Evolutionary conservation across 306 rosid species (phyloP).

Genomic region (Malus asiatica): DNA sequence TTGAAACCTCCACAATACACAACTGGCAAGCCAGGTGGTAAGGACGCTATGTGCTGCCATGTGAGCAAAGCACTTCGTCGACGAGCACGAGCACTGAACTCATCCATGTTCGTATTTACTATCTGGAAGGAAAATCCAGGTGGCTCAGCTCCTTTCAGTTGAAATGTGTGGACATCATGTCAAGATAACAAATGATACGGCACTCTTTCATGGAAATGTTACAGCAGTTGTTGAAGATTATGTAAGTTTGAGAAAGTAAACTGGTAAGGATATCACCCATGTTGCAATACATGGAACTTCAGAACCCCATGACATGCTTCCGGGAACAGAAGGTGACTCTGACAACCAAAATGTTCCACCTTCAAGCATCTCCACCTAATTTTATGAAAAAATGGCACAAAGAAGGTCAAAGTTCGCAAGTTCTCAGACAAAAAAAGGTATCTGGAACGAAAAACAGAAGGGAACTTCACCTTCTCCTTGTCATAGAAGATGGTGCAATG

Average conservation of each 20-base stretch:
- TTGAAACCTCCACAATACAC: conserved; percentile 96
- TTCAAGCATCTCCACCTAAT: conserved; percentile 87
- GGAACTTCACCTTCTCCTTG: conserved; percentile 58
- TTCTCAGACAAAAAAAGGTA: background rate
- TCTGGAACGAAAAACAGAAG: background rate
- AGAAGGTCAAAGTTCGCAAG: background rate
- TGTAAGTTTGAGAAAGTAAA: conserved; percentile 5
- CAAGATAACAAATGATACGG: conserved; percentile 50
- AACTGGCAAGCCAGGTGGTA: conserved; percentile 92
- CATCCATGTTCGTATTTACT: conserved; percentile 91
- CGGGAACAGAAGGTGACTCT: conserved; percentile 95
- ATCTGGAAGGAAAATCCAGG: conserved; percentile 95
- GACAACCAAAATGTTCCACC: conserved; percentile 99
- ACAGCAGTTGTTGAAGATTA: conserved; percentile 6
- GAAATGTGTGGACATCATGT: conserved; percentile 98
- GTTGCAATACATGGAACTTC: conserved; percentile 84
- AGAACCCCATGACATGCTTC: conserved; percentile 97
- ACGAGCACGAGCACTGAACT: conserved; percentile 80
- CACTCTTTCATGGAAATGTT: conserved; percentile 13
- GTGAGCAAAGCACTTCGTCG: conserved; percentile 95
- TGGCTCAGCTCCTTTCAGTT: conserved; percentile 92
- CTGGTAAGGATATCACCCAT: conserved; percentile 90
- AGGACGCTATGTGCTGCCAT: conserved; percentile 99
- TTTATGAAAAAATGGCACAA: conserved; percentile 4
- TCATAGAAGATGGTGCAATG: conserved; percentile 94